Evolutionary conservation across 768 basidiomycete genomes (phyloP), one percentile per base, ranked within the genome.

Genomic region (Gloeostereum incarnatum): DNA sequence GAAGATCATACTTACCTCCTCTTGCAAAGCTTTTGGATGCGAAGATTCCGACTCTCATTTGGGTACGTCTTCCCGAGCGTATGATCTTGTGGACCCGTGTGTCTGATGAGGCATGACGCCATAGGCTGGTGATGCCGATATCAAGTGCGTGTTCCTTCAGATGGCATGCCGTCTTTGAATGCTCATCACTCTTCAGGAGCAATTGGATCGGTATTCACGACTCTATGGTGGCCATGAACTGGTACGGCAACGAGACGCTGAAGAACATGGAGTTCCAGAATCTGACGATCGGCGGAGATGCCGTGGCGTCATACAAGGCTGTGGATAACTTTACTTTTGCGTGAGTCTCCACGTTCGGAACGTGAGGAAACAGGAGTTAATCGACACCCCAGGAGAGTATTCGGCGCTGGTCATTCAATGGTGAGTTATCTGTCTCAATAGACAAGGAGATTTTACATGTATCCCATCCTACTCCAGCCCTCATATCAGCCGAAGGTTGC

Each of bases 261-360:
- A 31, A 34, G 14, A 36, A 18, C 14, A 53, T 35, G 18, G 64
- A 64, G 42, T 63, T 69, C 40, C 23, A 21, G 24, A 34, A 34
- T 6, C 29, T 39, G 6, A 39, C 29, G 3, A 8, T 30, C 4
- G 38, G 30, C 13, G 38, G 31, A 2, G 3, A 17, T 6, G 29
- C 20, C 7, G 26, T 39, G 13, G 38, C 25, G 6, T 23, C 26
- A 6, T 39, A 30, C 29, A 39, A 39, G 38, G 38, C 30, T 14
- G 30, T 39, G 18, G 31, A 39, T 7, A 21, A 30, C 9, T 6
- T 39, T 11, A 39, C 10, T 7, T 39, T 39, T 21, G 38, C 30
- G 38, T 39, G 21, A 39, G 38, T 14, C 8, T 29, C 26, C n/a
- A n/a, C n/a, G n/a, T n/a, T n/a, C n/a, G n/a, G n/a, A n/a, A n/a